Percentiles rank a stretch among this genome's conserved stretches.
Conservation (phyloP, 495 filamentous ascomycete genomes). For the Chaetomium tenue region DNA sequence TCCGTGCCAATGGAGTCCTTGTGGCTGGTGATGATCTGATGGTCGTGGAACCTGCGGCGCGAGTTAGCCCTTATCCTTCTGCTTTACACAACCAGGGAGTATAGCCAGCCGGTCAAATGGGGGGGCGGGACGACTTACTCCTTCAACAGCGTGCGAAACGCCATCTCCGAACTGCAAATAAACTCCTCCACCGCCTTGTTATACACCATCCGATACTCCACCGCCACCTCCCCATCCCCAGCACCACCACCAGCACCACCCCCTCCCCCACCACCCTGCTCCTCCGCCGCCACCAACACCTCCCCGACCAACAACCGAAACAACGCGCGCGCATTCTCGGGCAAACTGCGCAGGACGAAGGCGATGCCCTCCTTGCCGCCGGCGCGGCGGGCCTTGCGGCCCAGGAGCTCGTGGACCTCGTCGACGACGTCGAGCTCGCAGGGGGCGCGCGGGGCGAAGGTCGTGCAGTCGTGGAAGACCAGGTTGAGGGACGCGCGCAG, state of each 20-base stretch:
- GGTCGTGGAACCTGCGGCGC: conserved; percentile 74
- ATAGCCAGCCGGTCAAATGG: neutral
- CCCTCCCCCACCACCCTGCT: conserved; percentile 41
- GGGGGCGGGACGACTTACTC: conserved; percentile 59
- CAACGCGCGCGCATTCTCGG: conserved; percentile 84
- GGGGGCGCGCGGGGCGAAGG: conserved; percentile 69
- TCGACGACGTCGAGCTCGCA: conserved; percentile 78
- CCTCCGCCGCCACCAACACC: conserved; percentile 68
- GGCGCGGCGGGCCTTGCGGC: conserved; percentile 74
- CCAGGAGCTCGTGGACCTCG: conserved; percentile 80
- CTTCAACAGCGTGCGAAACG: conserved; percentile 87
- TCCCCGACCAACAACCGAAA: conserved; percentile 83
- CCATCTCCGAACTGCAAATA: conserved; percentile 94
- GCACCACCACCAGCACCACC: neutral
- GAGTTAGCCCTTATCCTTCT: conserved; percentile 28
- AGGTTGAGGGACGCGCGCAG: conserved; percentile 77
- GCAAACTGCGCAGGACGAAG: conserved; percentile 83
- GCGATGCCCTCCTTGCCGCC: conserved; percentile 90
- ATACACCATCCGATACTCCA: conserved; percentile 89
- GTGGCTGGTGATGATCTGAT: conserved; percentile 88
- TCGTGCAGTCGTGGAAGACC: conserved; percentile 90
- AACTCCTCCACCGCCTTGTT: conserved; percentile 95
- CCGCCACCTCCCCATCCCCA: conserved; percentile 54
- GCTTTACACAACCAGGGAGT: neutral
- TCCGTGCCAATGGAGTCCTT: conserved; percentile 85